Evolutionary conservation across 306 rosid species (phyloP).

Genomic region (Dalbergia cultrata): DNA sequence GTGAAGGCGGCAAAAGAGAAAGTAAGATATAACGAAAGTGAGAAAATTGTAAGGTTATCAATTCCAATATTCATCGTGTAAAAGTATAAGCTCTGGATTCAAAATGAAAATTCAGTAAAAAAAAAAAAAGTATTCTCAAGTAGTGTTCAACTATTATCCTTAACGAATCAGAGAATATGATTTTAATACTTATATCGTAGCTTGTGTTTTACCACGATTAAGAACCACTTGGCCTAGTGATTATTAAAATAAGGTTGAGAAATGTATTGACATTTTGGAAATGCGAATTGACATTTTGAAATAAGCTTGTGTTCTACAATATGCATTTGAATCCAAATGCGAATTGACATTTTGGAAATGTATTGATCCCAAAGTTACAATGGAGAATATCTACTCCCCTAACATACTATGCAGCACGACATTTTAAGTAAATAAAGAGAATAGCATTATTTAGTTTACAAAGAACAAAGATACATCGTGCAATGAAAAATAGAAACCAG

Average conservation of each 20-base stretch:
- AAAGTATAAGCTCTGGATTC: not conserved
- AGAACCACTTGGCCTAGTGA: not conserved
- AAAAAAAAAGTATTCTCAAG: too few relatives aligned
- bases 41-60: not conserved
- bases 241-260: slow-evolving; percentile 9
- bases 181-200: not conserved
- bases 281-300: not conserved
- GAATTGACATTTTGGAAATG: not conserved
- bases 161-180: not conserved
- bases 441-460: slow-evolving; percentile 1
- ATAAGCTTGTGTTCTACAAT: too few relatives aligned
- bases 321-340: too few relatives aligned
- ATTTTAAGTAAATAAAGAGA: slow-evolving; percentile 22
- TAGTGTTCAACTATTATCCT: too few relatives aligned
- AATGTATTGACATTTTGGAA: too few relatives aligned
- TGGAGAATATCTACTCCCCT: not conserved
- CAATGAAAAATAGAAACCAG: slow-evolving; percentile 5
- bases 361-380: not conserved
- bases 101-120: not conserved
- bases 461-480: slow-evolving; percentile 20
- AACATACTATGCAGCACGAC: not conserved
- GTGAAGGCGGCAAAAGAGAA: not conserved
- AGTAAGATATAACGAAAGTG: not conserved
- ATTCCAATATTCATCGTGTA: not conserved
- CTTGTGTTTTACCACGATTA: slow-evolving; percentile 1